Evolutionary conservation across 129 eudicot species (phyloP).

Genomic region (Cynara cardunculus): DNA sequence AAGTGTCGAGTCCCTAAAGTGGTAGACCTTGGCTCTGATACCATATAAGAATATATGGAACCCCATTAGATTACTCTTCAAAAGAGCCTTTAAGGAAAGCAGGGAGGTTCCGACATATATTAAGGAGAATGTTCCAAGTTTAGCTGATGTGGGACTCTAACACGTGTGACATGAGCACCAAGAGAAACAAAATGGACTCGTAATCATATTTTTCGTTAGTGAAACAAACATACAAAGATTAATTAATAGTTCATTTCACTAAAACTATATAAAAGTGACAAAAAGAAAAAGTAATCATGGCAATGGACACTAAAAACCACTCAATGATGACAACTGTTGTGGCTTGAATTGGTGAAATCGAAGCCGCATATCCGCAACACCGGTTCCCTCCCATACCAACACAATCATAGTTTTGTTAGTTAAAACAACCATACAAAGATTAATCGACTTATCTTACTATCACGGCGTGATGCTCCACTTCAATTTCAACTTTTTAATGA

Average conservation of each 20-base stretch:
- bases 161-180: neutral
- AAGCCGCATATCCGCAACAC: neutral
- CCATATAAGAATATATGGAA: no score
- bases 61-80: neutral
- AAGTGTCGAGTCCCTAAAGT: neutral
- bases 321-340: neutral
- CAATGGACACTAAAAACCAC: constrained; percentile 15
- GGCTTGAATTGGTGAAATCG: neutral
- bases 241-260: neutral
- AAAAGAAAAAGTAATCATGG: constrained; percentile 10
- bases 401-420: neutral
- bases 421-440: constrained; percentile 1
- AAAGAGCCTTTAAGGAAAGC: neutral
- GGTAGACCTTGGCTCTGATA: neutral
- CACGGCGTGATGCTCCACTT: neutral
- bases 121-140: neutral
- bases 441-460: neutral
- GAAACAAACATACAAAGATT: constrained; percentile 14
- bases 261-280: neutral
- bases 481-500: neutral
- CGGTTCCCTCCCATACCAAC: neutral
- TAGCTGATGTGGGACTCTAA: neutral
- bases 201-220: constrained; percentile 5
- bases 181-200: constrained; percentile 4
- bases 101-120: neutral